Base-by-base conservation (phyloP, 1,284 basidiomycete genomes). In the Cutaneotrichosporon cyanovorans region DNA sequence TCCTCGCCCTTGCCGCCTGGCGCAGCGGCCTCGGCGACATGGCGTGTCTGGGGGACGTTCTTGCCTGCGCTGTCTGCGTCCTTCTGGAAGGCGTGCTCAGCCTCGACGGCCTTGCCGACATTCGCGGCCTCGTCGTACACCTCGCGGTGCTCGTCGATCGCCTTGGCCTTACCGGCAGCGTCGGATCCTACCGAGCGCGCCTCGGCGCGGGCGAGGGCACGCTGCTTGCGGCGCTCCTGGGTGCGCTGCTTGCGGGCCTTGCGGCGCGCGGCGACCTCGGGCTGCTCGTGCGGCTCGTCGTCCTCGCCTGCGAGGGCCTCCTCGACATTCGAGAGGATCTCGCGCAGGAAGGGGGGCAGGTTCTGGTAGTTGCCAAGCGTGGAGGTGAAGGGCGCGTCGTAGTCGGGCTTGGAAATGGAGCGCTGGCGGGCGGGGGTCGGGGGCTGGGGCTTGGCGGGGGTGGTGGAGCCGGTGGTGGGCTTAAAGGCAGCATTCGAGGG, bases 301-400 rank as follows among this genome's bases (percentile, higher is more conserved):
- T 43, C 22, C 31, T 41, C 40, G 23, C 45, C 37, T 14, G 16
- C 19, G 20, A 47, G 25, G 2, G 48, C 52, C 10, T 32, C 43
- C 47, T 61, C 57, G 41, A 59, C 39, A 36, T 57, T 51, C 21
- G 53, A 56, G 15, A 59, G 55, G 19, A 60, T 46, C 40, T 60
- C 57, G 30, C 57, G 53, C 20, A 63, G 50, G 45, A 45, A 52
- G 5, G 58, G 57, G 16, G 58, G 57, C 16, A 60, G 43, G 34
- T 56, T 39, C 48, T 50, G 45, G 40, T 51, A 50, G 37, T 56
- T 46, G 41, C 49, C 45, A 31, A 61, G 57, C n/a, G 56, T 52
- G 12, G 47, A 44, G 21, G 58, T 58, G 50, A 61, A 56, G 11
- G 56, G 54, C 7, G 54, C 45, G 28, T 43, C 40, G 39, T 34